Evolutionary conservation across 1,284 basidiomycete genomes (phyloP), one percentile per base, ranked within the genome.

Genomic region (Moesziomyces sp.): DNA sequence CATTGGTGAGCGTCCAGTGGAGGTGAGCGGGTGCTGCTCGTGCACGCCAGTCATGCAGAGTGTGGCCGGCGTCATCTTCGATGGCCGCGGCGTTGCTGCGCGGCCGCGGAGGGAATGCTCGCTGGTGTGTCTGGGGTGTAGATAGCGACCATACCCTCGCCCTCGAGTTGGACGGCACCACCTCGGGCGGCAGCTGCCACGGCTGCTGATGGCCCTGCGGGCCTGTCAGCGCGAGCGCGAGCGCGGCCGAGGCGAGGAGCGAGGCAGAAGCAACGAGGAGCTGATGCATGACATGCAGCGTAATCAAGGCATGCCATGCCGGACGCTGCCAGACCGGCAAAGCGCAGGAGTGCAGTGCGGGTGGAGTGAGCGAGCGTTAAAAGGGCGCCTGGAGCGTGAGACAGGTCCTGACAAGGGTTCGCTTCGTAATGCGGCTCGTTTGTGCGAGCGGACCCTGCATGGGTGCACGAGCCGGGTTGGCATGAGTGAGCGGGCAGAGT

Each of bases 1-100:
- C 80, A 67, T 88, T 89, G 70, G 83, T 86, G 40, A 89, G 81
- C 5, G 87, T 87, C 88, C 89, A 89, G 55, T 46, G 11, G 26
- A 69, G 57, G 10, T 44, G 48, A 2, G 38, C 47, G 7, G 42
- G 40, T 0, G n/a, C 5, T 19, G 66, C 55, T 46, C 44, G 16
- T 46, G 56, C 45, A 5, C 33, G 18, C 14, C 14, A 40, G 38
- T 5, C 16, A 3, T 13, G 35, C 11, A 35, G 35, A 6, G 35
- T 3, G 16, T 40, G 5, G 38, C 38, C 14, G 16, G 38, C 5
- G 16, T 40, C 38, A 40, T 40, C 11, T 16, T 40, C 38, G 16
- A 18, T 16, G 11, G 11, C 38, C 38, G 38, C 38, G 38, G 38
- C 6, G 38, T 2, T 18, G 38, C 5, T 18, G 38, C 38, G 38